Conservation (phyloP, 805 yeast genomes). For the Lipomyces sp. region DNA sequence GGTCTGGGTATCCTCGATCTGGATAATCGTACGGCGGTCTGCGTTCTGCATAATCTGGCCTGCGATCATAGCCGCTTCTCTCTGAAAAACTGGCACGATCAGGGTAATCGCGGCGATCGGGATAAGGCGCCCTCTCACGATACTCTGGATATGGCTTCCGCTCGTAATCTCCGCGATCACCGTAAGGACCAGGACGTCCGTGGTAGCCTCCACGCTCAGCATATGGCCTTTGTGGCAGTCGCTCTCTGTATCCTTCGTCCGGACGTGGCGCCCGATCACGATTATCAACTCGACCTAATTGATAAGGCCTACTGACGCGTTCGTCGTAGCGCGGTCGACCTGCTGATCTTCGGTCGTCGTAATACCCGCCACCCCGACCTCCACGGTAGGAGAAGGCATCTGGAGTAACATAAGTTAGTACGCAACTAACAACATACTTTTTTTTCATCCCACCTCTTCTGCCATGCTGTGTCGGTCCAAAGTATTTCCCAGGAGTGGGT, state of each 20-base stretch:
- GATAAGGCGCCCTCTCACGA: slow-evolving; percentile 8
- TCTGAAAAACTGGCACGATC: slow-evolving; percentile 11
- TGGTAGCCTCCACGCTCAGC: slow-evolving; percentile 19
- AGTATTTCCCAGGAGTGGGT: slow-evolving; percentile 48
- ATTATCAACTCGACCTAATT: slow-evolving; percentile 19
- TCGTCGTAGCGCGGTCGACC: slow-evolving; percentile 21
- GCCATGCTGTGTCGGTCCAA: slow-evolving; percentile 40
- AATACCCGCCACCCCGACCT: slow-evolving; percentile 22
- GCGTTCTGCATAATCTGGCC: background rate
- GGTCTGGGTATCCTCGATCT: slow-evolving; percentile 2
- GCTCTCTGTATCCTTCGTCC: slow-evolving; percentile 21
- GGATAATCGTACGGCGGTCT: background rate
- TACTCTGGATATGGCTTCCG: slow-evolving; percentile 13
- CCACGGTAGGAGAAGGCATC: slow-evolving; percentile 15
- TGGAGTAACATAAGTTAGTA: background rate
- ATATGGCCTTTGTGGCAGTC: slow-evolving; percentile 13
- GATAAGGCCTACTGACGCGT: slow-evolving; percentile 20
- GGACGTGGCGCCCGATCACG: slow-evolving; percentile 12
- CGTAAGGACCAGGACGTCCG: slow-evolving; percentile 10
- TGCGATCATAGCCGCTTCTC: slow-evolving; percentile 1
- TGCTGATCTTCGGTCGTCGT: slow-evolving; percentile 19
- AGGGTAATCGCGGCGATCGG: slow-evolving; percentile 9
- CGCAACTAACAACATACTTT: background rate
- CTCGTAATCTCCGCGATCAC: slow-evolving; percentile 15
- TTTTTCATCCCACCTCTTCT: slow-evolving; percentile 4